phyloP scores from a whole-genome alignment of 73 alveolate species.

The Diophrys appendiculata region DNA sequence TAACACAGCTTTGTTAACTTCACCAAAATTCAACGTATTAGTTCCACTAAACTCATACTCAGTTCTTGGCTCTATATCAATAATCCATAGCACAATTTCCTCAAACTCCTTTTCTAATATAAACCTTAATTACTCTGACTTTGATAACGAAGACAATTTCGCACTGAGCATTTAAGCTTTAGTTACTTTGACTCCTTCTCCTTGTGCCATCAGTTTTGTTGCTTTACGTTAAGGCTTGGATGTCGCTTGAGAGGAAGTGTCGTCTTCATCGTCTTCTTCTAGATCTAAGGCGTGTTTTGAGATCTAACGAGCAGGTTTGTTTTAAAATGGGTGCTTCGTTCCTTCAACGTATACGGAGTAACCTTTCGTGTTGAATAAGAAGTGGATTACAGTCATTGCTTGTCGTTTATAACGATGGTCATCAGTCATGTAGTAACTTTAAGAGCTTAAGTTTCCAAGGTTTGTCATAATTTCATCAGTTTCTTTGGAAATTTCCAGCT shows the following conservation, averaged over 20 bases:
- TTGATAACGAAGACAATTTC: not conserved
- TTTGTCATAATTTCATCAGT: slow-evolving; percentile 28
- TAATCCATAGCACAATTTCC: slow-evolving; percentile 33
- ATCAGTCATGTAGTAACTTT: slow-evolving; percentile 13
- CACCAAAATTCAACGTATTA: not conserved
- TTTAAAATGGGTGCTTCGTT: slow-evolving; percentile 29
- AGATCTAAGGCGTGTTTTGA: too few species aligned
- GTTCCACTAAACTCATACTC: not conserved
- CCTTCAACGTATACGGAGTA: slow-evolving; percentile 34
- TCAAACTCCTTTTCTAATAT: slow-evolving; percentile 37
- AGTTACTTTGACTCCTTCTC: slow-evolving; percentile 4
- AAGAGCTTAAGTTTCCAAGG: slow-evolving; percentile 10
- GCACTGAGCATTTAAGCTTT: slow-evolving; percentile 10
- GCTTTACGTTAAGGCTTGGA: too few species aligned
- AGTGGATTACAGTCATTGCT: not conserved
- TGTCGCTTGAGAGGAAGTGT: too few species aligned
- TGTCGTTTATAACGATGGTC: slow-evolving; percentile 3
- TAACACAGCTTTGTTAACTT: not conserved
- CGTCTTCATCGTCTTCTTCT: too few species aligned
- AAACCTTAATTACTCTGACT: slow-evolving; percentile 5
- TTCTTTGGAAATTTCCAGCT: not conserved
- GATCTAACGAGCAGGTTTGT: too few species aligned
- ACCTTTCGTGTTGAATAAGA: slow-evolving; percentile 24
- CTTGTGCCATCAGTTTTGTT: not conserved
- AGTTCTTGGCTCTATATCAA: slow-evolving; percentile 29